Evolutionary conservation across 768 basidiomycete genomes (phyloP).

Genomic region (Dentipellis sp.): DNA sequence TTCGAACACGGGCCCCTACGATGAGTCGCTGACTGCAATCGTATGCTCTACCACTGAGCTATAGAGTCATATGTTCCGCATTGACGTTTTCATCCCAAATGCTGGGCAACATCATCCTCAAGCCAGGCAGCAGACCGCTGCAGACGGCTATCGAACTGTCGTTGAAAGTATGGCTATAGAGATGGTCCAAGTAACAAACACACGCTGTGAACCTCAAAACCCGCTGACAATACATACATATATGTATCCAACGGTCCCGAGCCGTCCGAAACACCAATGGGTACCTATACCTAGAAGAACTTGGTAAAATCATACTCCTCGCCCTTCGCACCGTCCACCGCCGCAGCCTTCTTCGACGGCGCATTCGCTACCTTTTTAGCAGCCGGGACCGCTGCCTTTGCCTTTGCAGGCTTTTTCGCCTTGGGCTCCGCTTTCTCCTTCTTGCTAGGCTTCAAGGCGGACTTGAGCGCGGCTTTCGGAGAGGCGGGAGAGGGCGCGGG

Average conservation of each 20-base stretch:
- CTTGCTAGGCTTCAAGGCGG: constrained; percentile 1
- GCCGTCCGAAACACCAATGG: too few relatives aligned
- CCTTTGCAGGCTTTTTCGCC: constrained; percentile 7
- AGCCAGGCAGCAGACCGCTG: too few relatives aligned
- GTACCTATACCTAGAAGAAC: constrained; percentile 31
- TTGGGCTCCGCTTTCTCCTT: constrained; percentile 6
- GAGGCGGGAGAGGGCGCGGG: background rate
- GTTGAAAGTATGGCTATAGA: too few relatives aligned
- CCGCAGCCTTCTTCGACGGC: constrained; percentile 22
- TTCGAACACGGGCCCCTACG: too few relatives aligned
- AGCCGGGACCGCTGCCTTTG: background rate
- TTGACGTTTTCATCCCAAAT: too few relatives aligned
- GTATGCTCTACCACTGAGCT: background rate
- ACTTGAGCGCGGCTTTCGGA: background rate
- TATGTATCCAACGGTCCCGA: too few relatives aligned
- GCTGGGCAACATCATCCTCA: too few relatives aligned
- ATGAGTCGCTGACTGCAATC: background rate
- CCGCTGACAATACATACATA: too few relatives aligned
- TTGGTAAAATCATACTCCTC: constrained; percentile 51
- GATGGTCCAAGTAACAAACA: too few relatives aligned
- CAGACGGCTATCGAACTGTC: too few relatives aligned
- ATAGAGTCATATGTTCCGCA: constrained; percentile 17
- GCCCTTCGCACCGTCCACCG: constrained; percentile 14
- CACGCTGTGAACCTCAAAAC: too few relatives aligned
- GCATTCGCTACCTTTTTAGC: constrained; percentile 30